These are phyloP conservation scores for Barbarea vulgaris DNA, from an alignment of 345 rosid species.

Conservation along the genomic window DNA sequence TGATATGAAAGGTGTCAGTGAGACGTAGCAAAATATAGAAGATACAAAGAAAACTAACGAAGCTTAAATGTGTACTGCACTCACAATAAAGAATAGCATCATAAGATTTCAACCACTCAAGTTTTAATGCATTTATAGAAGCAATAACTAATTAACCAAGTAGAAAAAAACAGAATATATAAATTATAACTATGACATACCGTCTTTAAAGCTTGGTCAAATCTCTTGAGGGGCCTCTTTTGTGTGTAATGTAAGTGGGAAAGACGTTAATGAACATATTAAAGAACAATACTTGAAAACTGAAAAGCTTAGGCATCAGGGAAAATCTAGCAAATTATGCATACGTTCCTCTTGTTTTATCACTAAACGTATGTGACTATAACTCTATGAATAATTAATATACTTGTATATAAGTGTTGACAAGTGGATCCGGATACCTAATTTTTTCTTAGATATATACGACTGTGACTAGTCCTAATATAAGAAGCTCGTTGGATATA, in stretches of 20 bases:
- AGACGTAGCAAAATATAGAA: conserved; percentile 2
- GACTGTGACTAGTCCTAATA: conserved; percentile 28
- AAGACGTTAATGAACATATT: conserved; percentile 14
- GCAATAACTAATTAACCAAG: conserved; percentile 27
- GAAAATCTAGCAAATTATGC: neutral
- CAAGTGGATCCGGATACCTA: conserved; percentile 1
- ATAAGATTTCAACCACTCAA: conserved; percentile 41
- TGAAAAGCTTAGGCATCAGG: neutral
- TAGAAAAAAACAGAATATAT: conserved; percentile 3
- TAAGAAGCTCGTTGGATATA: neutral
- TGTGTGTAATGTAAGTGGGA: neutral
- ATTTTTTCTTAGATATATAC: neutral
- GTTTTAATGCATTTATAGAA: conserved; percentile 36
- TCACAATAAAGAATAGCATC: conserved; percentile 39
- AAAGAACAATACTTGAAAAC: conserved; percentile 2
- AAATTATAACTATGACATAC: conserved; percentile 16
- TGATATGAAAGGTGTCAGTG: conserved; percentile 35
- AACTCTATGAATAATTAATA: neutral
- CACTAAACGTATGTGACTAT: neutral
- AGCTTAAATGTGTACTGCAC: conserved; percentile 36
- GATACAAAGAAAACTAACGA: conserved; percentile 17
- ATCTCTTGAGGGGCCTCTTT: neutral
- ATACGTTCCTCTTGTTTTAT: neutral
- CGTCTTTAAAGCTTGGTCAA: conserved; percentile 26
- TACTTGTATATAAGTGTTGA: neutral